Percentiles rank a stretch among this genome's conserved stretches.
phyloP scores from a whole-genome alignment of 192 early-diverging fungal species.

The Spizellomyces punctatus region DNA sequence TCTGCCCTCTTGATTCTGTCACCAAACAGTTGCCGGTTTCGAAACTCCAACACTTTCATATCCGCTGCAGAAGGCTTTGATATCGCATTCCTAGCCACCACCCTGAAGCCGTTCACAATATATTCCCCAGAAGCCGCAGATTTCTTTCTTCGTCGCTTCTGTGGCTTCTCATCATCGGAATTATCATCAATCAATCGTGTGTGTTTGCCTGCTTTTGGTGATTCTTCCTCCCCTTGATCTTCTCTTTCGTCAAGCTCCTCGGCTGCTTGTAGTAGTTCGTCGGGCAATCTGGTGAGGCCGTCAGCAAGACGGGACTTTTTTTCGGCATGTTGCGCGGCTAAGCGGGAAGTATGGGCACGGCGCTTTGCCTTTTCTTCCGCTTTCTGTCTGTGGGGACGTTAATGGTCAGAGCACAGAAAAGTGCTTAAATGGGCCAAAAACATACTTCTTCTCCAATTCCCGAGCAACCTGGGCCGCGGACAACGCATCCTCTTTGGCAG shows the following conservation, averaged over 20 bases:
- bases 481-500: neutral
- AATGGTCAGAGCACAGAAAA: neutral
- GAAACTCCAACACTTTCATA: neutral
- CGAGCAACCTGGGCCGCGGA: neutral
- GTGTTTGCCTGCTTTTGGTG: neutral
- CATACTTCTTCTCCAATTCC: slow-evolving; percentile 15
- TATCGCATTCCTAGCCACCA: slow-evolving; percentile 6
- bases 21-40: neutral
- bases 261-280: slow-evolving; percentile 3
- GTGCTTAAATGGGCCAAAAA: neutral
- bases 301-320: neutral
- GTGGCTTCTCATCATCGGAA: slow-evolving; percentile 4
- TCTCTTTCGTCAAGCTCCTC: slow-evolving; percentile 3
- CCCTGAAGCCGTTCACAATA: neutral
- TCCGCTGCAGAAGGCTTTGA: neutral
- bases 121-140: neutral
- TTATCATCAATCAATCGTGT: neutral
- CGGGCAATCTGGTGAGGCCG: neutral
- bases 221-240: neutral
- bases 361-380: neutral
- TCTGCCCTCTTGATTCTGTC: neutral
- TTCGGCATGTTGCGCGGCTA: neutral
- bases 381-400: neutral
- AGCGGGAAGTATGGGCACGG: neutral
- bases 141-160: neutral